Percentiles rank a stretch among this genome's conserved stretches.
phyloP scores from a whole-genome alignment of 1,284 basidiomycete species.

The Schizopora paradoxa region DNA sequence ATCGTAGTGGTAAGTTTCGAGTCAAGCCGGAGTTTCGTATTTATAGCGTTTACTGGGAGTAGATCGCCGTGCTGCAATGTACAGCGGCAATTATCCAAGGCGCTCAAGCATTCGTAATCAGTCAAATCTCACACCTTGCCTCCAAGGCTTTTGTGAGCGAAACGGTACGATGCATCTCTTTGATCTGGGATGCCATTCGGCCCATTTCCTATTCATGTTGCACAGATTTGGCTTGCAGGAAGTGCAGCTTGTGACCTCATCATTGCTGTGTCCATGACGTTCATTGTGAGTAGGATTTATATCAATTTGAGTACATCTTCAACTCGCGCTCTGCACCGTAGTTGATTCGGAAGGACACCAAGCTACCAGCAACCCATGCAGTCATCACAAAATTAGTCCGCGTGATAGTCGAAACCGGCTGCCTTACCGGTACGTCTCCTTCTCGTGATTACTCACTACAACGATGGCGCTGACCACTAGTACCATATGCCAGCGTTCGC shows the following conservation, averaged over 20 bases:
- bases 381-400: neutral
- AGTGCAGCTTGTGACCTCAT: constrained; percentile 2
- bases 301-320: neutral
- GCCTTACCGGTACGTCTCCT: neutral
- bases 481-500: neutral
- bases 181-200: neutral
- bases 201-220: neutral
- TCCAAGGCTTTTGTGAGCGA: neutral
- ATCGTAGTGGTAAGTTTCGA: neutral
- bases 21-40: neutral
- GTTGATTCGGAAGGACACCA: neutral
- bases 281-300: neutral
- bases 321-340: neutral
- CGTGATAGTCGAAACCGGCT: constrained; percentile 2
- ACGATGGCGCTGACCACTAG: neutral
- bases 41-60: too few species aligned
- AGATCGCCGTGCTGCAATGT: constrained; percentile 1
- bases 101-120: neutral
- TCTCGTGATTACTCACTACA: neutral
- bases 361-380: neutral
- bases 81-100: constrained; percentile 1
- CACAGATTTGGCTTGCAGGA: constrained; percentile 3
- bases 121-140: neutral
- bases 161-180: neutral
- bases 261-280: neutral